Evolutionary conservation across 2,329 filamentous ascomycete genomes (phyloP), one percentile per base, ranked within the genome.

Genomic region (Arthroderma sp.): DNA sequence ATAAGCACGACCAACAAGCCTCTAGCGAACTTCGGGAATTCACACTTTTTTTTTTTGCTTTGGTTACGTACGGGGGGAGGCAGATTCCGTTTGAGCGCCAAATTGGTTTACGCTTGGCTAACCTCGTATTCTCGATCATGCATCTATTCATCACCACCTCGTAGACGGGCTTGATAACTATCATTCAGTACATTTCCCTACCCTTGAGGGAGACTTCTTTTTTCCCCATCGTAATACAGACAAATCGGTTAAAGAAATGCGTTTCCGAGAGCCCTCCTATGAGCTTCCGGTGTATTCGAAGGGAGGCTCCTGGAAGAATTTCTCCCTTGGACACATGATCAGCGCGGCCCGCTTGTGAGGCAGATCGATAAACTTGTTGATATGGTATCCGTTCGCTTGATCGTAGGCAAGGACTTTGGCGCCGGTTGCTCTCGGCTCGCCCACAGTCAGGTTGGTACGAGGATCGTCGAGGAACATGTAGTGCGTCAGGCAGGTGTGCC

Each of bases 341-440:
- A 87, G 78, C 1, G 82, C 84, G 58, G 83, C 84, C 28, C 86
- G 78, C 75, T 88, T 88, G 64, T 87, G 81, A 3, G 84, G 83
- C 61, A 88, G 70, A 63, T 88, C 86, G 61, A 88, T 80, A 60
- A 87, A 81, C 70, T 86, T 86, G 63, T 86, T 82, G 38, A 89
- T 75, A 5, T 82, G 81, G 64, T 89, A 84, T 1, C 86, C 86
- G 64, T 88, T 84, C 54, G 84, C 81, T 56, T 87, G 79, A 64
- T 91, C 86, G 68, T 90, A 90, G 60, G 83, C 81, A 58, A 90
- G 74, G 13, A 90, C 83, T 0, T 82, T 85, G 28, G 76, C 79
- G 64, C 86, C 86, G 3, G 82, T 86, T 59, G 80, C 82, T 67
- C 86, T 85, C 35, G 87, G 87, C 73, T 91, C 87, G 2, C 73